A percentile compares a stretch with the other conserved stretches of the same genome.
Conservation (phyloP, 108 stramenopile species). For the Nitzschia putrida region DNA sequence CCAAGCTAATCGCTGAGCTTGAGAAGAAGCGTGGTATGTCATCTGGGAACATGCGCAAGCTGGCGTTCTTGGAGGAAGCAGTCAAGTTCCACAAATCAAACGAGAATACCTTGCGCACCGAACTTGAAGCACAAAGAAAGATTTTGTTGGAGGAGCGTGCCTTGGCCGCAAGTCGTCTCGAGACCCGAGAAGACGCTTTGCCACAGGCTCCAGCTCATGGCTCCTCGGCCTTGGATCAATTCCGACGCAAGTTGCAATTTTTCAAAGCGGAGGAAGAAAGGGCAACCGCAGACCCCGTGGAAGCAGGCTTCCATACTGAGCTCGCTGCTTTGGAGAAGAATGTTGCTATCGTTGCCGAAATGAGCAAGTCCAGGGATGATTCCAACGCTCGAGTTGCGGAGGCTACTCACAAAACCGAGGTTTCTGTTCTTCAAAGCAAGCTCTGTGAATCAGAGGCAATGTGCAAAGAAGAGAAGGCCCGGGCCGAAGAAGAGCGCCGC, state of each 20-base stretch:
- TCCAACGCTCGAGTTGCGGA: neutral
- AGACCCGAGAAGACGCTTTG: neutral
- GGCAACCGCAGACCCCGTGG: neutral
- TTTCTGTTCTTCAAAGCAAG: constrained; percentile 13
- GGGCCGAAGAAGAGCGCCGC: constrained; percentile 26
- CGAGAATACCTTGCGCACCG: neutral
- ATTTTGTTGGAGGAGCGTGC: constrained; percentile 2
- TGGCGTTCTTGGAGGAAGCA: constrained; percentile 1
- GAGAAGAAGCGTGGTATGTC: neutral
- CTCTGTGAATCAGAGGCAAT: constrained; percentile 11
- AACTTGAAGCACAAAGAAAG: neutral
- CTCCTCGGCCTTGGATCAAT: neutral
- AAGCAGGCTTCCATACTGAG: neutral
- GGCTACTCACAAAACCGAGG: constrained; percentile 12
- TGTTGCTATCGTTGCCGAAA: neutral
- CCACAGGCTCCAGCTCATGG: neutral
- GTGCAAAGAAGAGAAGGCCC: constrained; percentile 22
- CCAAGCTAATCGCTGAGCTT: constrained; percentile 10
- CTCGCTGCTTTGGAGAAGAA: neutral
- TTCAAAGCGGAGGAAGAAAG: neutral
- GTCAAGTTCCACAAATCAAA: neutral
- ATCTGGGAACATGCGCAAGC: neutral
- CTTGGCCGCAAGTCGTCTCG: neutral
- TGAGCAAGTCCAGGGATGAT: neutral
- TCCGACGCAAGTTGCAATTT: neutral